Base-by-base conservation (phyloP, 768 basidiomycete genomes). In the Porpolomopsis calyptriformis region DNA sequence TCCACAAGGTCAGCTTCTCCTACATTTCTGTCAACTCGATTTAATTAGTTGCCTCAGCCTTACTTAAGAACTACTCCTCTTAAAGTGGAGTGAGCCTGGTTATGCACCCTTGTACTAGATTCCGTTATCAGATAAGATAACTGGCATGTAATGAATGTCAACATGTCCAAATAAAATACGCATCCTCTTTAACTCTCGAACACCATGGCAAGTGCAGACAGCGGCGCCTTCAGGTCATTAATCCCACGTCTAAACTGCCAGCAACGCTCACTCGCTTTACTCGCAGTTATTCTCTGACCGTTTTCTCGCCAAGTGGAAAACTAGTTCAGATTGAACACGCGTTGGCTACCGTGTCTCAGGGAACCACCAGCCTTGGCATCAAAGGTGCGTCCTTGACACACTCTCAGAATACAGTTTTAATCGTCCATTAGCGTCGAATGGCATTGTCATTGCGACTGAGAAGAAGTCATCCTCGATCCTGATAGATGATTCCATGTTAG, bases 311-410 rank as follows among this genome's bases (percentile, higher is more conserved):
- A 45, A 96, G 92, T 57, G 94, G 94, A 53, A 96, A 92, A 75
- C 79, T 99, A 42, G 94, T 99, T 49, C 96, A 99, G 72, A 99
- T 99, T 62, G 96, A 99, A 71, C 96, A 99, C 69, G 96, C 96
- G 38, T 73, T 99, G 50, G 96, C 96, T 46, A 93, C 93, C 25
- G 94, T 98, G 48, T 78, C 87, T 19, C 85, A 87, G 55, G 94
- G 94, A 49, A 93, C 92, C 37, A 98, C 96, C 35, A 92, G 89
- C 66, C 78, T 99, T 37, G 96, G 96, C 45, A 97, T 99, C 64
- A 98, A 98, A 76, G 96, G 96, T 93, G 56, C 52, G 68, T 58
- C 43, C 41, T 27, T 43, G 19, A 41, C 36, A 39, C 40, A 4
- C 29, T 48, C 43, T 50, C 42, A 47, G 47, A n/a, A n/a, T 43